These are phyloP conservation scores for Fusarium sp. DNA, from an alignment of 2,329 filamentous ascomycete genomes.

Conservation along the genomic window DNA sequence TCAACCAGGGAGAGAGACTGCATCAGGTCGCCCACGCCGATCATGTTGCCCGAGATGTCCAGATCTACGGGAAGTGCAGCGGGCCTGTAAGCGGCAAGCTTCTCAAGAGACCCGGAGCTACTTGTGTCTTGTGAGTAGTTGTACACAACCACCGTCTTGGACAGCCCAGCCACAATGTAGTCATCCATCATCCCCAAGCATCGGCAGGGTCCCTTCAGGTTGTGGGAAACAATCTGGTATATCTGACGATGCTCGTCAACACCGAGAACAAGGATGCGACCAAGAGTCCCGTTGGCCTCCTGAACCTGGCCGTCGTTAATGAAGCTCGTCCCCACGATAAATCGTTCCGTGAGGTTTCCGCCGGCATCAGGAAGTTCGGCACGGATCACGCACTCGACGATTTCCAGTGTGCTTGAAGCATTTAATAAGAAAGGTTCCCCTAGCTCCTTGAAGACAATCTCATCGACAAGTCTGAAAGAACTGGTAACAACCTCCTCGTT, in stretches of 20 bases:
- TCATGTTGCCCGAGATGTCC: conserved; percentile 76
- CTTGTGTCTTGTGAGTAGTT: conserved; percentile 67
- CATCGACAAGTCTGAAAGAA: conserved; percentile 90
- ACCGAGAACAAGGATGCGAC: conserved; percentile 87
- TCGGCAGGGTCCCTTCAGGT: conserved; percentile 83
- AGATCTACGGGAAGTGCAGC: conserved; percentile 87
- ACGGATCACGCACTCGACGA: conserved; percentile 87
- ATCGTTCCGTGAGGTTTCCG: conserved; percentile 76
- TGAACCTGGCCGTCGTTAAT: conserved; percentile 70
- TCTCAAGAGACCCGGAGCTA: conserved; percentile 70
- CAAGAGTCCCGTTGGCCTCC: conserved; percentile 63
- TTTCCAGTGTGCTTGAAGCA: conserved; percentile 65
- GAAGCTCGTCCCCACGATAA: conserved; percentile 91
- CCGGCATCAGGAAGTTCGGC: conserved; percentile 73
- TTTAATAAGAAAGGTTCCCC: conserved; percentile 75
- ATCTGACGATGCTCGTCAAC: conserved; percentile 80
- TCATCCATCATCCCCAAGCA: conserved; percentile 80
- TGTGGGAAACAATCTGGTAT: conserved; percentile 76
- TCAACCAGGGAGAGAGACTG: conserved; percentile 87
- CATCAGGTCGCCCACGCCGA: conserved; percentile 92
- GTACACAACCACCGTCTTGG: conserved; percentile 81
- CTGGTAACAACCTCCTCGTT: conserved; percentile 82
- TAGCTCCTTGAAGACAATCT: conserved; percentile 84
- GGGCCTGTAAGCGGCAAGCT: conserved; percentile 81
- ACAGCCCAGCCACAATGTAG: conserved; percentile 86